Evolutionary conservation across 805 yeast species (phyloP).

Genomic region (Starmerella cellae): DNA sequence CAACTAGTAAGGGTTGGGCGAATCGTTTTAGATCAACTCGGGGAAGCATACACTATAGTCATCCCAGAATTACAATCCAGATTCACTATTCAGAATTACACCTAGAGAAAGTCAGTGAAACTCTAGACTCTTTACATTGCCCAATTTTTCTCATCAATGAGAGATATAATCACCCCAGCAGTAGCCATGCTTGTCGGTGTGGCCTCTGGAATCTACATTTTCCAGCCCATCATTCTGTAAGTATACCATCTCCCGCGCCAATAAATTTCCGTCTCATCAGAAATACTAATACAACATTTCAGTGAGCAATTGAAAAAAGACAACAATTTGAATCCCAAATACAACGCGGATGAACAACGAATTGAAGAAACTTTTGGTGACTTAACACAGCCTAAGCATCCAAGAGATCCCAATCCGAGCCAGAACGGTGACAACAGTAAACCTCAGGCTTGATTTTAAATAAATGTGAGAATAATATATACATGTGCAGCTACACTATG

Average conservation of each 20-base stretch:
- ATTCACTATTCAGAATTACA: too few relatives aligned
- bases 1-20: too few relatives aligned
- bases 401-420: too few relatives aligned
- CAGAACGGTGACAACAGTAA: too few relatives aligned
- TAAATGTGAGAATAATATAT: too few relatives aligned
- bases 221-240: slow-evolving; percentile 24
- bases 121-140: too few relatives aligned
- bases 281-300: neutral
- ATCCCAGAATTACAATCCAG: too few relatives aligned
- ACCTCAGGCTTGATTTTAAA: too few relatives aligned
- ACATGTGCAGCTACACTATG: neutral
- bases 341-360: slow-evolving; percentile 14
- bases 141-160: too few relatives aligned
- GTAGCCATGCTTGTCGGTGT: slow-evolving; percentile 20
- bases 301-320: slow-evolving; percentile 24
- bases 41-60: too few relatives aligned
- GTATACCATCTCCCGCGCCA: slow-evolving; percentile 5
- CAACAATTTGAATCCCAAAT: slow-evolving; percentile 22
- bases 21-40: too few relatives aligned
- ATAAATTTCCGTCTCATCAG: neutral
- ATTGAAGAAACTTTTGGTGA: slow-evolving; percentile 14
- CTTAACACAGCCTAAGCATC: slow-evolving; percentile 2
- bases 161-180: slow-evolving; percentile 17
- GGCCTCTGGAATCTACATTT: slow-evolving; percentile 21
- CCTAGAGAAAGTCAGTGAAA: too few relatives aligned